Base-by-base conservation (phyloP, 768 basidiomycete genomes). In the Amanita pallidorosea region DNA sequence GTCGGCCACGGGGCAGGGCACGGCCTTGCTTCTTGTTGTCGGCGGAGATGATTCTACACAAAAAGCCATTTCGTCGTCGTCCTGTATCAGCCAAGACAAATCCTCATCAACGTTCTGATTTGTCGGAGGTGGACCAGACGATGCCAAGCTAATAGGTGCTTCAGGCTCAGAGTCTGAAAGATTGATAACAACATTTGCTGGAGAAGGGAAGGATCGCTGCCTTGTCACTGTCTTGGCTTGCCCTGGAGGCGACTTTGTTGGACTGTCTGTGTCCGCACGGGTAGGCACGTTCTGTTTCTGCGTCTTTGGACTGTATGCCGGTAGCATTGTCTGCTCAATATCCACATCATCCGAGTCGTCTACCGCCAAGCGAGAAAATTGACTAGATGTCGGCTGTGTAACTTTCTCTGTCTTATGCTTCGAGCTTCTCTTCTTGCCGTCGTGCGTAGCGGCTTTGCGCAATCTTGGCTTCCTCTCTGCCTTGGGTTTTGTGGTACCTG, bases 61-160 rank as follows among this genome's bases (percentile, higher is more conserved):
- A 55, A 81, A 66, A 40, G 70, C 67, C 8, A 68, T 70, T 41
- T 83, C 82, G 47, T 84, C 81, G 51, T 80, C 81, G 22, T 80
- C 70, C 35, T 76, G 81, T 8, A 85, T 61, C 18, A 87, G 66
- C 83, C 83, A 85, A 2, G 77, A 73, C 66, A 85, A 80, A 56
- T 71, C 71, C 44, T 71, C 62, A 34, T 71, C 62, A 34, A 49
- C 53, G 12, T 9, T n/a, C 34, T 40, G 38, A 43, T 33, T 25
- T 13, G 25, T 31, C 15, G 45, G 20, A 22, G 40, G 46, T 18
- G 8, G 29, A 45, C 25, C 36, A 37, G 44, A 50, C 45, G 53
- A 18, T 4, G 48, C 23, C 29, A n/a, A 15, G 22, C 27, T 23
- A 7, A 31, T 4, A 33, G 49, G 18, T 6, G 9, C 54, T 46